These are phyloP conservation scores for Gossypium thurberi DNA, from an alignment of 345 rosid genomes.

Conservation along the genomic window DNA sequence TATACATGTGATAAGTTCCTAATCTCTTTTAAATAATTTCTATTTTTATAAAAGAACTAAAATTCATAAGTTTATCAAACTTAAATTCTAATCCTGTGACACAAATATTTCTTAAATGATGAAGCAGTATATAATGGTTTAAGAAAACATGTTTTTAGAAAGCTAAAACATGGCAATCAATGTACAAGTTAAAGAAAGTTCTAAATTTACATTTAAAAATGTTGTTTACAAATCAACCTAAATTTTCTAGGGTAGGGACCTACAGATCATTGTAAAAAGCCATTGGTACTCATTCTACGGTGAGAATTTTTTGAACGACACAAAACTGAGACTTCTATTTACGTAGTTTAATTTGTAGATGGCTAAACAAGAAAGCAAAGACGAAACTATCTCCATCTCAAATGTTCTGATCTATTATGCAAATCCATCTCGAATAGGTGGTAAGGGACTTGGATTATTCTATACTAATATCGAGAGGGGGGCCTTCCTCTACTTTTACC, in stretches of 20 bases:
- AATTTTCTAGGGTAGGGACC: background rate
- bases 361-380: conserved; percentile 6
- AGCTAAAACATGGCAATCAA: no score
- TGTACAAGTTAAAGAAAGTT: background rate
- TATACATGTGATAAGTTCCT: no score
- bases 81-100: no score
- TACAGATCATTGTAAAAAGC: background rate
- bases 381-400: background rate
- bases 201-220: conserved; percentile 4
- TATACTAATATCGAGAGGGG: no score
- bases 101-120: no score
- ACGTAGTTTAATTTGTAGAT: background rate
- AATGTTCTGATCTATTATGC: background rate
- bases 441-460: no score
- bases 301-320: background rate
- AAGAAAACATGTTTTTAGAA: no score
- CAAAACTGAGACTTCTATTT: background rate
- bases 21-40: no score
- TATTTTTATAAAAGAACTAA: no score
- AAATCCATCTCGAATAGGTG: background rate
- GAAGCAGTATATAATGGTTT: no score
- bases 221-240: background rate
- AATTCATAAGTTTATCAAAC: no score
- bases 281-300: background rate
- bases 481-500: conserved; percentile 29